Conservation (phyloP, 805 yeast genomes). For the Lipomyces kockii region DNA sequence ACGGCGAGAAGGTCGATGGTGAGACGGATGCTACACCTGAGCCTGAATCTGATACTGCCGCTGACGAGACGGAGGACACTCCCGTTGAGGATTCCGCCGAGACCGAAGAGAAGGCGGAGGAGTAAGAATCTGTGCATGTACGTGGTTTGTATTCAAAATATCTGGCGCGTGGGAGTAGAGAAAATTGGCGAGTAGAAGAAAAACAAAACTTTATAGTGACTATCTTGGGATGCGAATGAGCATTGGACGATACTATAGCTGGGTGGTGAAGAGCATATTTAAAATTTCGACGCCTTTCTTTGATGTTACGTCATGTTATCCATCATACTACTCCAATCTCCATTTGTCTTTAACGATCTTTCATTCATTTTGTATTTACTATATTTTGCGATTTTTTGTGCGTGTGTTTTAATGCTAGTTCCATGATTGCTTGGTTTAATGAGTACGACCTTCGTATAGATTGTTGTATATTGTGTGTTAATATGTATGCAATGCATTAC, state of each 20-base stretch:
- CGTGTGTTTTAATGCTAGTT: background rate
- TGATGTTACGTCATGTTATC: background rate
- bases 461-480: slow-evolving; percentile 1
- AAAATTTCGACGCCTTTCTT: background rate
- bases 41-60: slow-evolving; percentile 20
- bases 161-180: background rate
- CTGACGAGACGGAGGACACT: slow-evolving; percentile 27
- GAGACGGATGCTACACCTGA: slow-evolving; percentile 21
- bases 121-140: background rate
- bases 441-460: background rate
- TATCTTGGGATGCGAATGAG: background rate
- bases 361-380: background rate
- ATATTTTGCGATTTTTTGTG: background rate
- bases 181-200: background rate
- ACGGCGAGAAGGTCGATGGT: slow-evolving; percentile 3
- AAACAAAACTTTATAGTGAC: background rate
- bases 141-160: background rate
- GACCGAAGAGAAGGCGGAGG: background rate
- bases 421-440: background rate
- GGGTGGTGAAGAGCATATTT: background rate
- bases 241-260: background rate
- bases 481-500: background rate
- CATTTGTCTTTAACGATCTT: background rate
- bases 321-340: background rate
- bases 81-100: slow-evolving; percentile 9